Percentiles rank a stretch among this genome's conserved stretches.
Conservation (phyloP, 2,329 filamentous ascomycete species). For the Alternaria longipes region DNA sequence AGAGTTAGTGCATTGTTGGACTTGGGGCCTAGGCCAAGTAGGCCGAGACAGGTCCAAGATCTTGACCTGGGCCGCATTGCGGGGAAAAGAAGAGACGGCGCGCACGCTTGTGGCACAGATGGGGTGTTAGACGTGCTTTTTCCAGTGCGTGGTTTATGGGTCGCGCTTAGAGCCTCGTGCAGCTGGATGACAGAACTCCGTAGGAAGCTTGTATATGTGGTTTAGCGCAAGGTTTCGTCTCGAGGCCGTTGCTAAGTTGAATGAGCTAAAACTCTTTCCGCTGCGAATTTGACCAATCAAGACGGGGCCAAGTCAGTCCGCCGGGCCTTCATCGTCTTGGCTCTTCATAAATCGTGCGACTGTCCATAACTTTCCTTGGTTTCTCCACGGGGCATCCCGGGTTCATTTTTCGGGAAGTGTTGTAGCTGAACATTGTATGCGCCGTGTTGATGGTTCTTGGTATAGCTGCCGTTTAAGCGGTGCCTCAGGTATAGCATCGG, state of each 20-base stretch:
- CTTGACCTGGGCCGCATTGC: conserved; percentile 22
- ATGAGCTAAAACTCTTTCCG: conserved; percentile 6
- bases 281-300: conserved; percentile 21
- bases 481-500: conserved; percentile 5
- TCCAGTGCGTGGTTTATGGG: conserved; percentile 16
- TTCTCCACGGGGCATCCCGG: conserved; percentile 27
- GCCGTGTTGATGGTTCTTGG: background rate
- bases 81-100: conserved; percentile 11
- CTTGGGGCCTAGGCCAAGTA: conserved; percentile 31
- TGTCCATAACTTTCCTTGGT: background rate
- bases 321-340: conserved; percentile 23
- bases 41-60: conserved; percentile 31
- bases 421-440: conserved; percentile 1
- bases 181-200: conserved; percentile 2
- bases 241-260: conserved; percentile 23
- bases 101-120: conserved; percentile 15
- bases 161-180: conserved; percentile 9
- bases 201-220: conserved; percentile 9
- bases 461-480: conserved; percentile 12
- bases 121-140: conserved; percentile 14
- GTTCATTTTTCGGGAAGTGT: conserved; percentile 2
- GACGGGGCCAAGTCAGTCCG: conserved; percentile 24
- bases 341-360: conserved; percentile 7
- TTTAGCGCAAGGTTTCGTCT: conserved; percentile 26
- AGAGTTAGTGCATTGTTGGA: conserved; percentile 18